Evolutionary conservation across 2,329 filamentous ascomycete species (phyloP).

Genomic region (Neopestalotiopsis sp.): DNA sequence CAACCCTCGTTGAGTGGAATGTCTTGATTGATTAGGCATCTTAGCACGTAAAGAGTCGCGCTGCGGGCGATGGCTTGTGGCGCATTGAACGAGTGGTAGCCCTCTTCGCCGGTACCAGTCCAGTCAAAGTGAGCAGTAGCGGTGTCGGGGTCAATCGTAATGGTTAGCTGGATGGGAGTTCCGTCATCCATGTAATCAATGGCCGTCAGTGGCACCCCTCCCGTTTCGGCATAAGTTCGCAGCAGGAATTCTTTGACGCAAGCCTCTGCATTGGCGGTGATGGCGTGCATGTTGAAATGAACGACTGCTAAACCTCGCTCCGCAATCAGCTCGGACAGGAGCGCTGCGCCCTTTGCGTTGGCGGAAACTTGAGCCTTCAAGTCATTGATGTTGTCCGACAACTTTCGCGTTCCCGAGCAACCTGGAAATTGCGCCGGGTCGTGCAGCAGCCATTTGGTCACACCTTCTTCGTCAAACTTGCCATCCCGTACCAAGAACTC

Average conservation of each 20-base stretch:
- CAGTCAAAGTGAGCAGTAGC: constrained; percentile 69
- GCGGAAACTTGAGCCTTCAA: constrained; percentile 48
- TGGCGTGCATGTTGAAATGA: constrained; percentile 45
- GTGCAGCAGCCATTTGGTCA: constrained; percentile 35
- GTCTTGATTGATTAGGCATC: constrained; percentile 73
- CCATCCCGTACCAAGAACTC: constrained; percentile 43
- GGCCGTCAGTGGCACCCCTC: constrained; percentile 61
- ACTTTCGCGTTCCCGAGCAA: constrained; percentile 39
- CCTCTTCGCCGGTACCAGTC: constrained; percentile 58
- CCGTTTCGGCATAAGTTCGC: constrained; percentile 43
- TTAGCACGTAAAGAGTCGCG: constrained; percentile 38
- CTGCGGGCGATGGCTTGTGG: constrained; percentile 35
- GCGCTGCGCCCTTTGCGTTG: constrained; percentile 43
- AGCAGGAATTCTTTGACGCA: constrained; percentile 37
- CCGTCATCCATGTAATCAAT: constrained; percentile 77
- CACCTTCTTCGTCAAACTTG: constrained; percentile 38
- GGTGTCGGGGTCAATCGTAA: constrained; percentile 66
- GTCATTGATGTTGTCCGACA: constrained; percentile 49
- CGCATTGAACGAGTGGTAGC: constrained; percentile 35
- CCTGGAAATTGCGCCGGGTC: constrained; percentile 39
- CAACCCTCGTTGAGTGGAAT: constrained; percentile 80
- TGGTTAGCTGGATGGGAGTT: constrained; percentile 31
- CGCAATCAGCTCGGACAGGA: constrained; percentile 38
- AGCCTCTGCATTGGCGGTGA: constrained; percentile 46
- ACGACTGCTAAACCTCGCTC: constrained; percentile 38